Conservation (phyloP, 176 grass and related monocot genomes). For the Oryza nivara region DNA sequence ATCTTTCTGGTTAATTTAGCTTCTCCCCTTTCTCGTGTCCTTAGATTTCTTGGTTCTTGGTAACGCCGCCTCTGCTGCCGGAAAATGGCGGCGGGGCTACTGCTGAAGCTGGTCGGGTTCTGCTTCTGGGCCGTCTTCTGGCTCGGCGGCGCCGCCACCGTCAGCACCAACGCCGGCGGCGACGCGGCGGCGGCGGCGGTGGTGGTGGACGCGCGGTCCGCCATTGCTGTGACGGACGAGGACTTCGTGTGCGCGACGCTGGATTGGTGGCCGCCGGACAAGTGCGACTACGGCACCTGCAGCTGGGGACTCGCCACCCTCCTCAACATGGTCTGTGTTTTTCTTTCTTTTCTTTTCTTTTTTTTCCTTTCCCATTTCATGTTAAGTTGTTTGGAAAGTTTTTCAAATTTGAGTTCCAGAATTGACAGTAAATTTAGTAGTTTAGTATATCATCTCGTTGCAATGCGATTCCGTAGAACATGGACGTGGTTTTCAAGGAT, state of each 20-base stretch:
- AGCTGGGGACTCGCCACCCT: constrained; percentile 69
- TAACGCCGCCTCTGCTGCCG: background rate
- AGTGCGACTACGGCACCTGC: constrained; percentile 89
- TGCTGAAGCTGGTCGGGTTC: constrained; percentile 42
- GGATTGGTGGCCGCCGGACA: constrained; percentile 95
- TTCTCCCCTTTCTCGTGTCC: background rate
- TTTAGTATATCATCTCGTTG: background rate
- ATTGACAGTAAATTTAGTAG: background rate
- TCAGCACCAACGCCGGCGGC: constrained; percentile 27
- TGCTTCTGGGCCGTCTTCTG: constrained; percentile 57
- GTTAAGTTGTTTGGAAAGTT: background rate
- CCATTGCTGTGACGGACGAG: constrained; percentile 62
- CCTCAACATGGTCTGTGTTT: constrained; percentile 61
- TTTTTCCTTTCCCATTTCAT: background rate
- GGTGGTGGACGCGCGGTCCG: constrained; percentile 45
- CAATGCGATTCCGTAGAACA: background rate
- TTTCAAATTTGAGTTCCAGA: background rate
- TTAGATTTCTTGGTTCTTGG: background rate
- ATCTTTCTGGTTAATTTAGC: background rate
- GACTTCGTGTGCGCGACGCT: constrained; percentile 78
- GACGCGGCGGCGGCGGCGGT: constrained; percentile 21
- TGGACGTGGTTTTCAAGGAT: background rate
- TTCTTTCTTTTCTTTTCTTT: background rate
- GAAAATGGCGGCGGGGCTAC: constrained; percentile 40
- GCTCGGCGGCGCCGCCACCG: constrained; percentile 41